These are phyloP conservation scores for Arabis hirsuta DNA, from an alignment of 345 rosid species.

Conservation along the genomic window DNA sequence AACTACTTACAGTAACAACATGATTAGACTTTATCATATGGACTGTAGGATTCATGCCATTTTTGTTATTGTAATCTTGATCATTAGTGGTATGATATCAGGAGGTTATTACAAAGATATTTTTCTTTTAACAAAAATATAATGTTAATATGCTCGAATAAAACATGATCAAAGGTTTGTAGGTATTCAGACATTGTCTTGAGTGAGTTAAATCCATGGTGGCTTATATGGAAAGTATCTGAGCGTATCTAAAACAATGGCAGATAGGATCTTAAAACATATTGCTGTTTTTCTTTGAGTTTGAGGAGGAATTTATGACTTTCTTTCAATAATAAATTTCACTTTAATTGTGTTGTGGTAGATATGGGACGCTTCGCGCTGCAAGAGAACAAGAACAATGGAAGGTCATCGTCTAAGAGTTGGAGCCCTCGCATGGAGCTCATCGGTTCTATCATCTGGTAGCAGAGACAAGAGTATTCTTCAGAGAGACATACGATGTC, in stretches of 20 bases:
- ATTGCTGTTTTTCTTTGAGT: background rate
- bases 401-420: constrained; percentile 96
- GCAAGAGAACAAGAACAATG: constrained; percentile 87
- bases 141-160: background rate
- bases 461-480: constrained; percentile 95
- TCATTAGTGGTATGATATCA: constrained; percentile 13
- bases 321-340: background rate
- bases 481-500: constrained; percentile 82
- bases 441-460: constrained; percentile 89
- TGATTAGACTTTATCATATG: background rate
- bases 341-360: constrained; percentile 32
- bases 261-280: background rate
- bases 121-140: constrained; percentile 16
- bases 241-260: background rate
- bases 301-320: constrained; percentile 13
- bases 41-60: background rate
- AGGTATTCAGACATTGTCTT: background rate
- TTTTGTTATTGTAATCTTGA: constrained; percentile 1
- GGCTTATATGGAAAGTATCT: constrained; percentile 16
- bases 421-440: constrained; percentile 94
- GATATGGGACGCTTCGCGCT: constrained; percentile 96
- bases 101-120: constrained; percentile 6
- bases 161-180: constrained; percentile 1
- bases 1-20: background rate
- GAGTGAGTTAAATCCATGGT: constrained; percentile 11